phyloP scores from a whole-genome alignment of 176 grass and related monocot species.

The Typha latifolia region DNA sequence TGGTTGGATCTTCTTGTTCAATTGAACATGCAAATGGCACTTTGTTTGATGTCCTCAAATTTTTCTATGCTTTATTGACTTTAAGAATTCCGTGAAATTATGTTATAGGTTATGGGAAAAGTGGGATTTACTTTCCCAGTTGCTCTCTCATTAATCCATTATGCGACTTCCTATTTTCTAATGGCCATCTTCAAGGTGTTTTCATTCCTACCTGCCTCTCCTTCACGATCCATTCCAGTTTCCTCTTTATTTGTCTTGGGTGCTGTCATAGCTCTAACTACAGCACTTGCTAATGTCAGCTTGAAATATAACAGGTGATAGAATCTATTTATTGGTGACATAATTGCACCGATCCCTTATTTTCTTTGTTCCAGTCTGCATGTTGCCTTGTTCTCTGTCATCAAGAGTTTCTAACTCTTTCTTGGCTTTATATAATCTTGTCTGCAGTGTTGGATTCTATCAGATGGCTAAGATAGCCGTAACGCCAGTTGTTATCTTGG shows the following conservation, averaged over 20 bases:
- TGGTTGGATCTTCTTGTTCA: conserved; percentile 36
- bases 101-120: conserved; percentile 70
- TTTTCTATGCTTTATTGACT: background rate
- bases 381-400: background rate
- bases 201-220: conserved; percentile 69
- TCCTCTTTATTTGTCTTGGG: conserved; percentile 84
- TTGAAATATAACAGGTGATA: conserved; percentile 95
- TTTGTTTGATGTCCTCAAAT: background rate
- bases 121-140: conserved; percentile 94
- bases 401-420: background rate
- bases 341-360: conserved; percentile 3
- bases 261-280: conserved; percentile 93
- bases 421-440: conserved; percentile 19
- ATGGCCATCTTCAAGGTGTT: conserved; percentile 74
- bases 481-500: conserved; percentile 78
- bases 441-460: conserved; percentile 95
- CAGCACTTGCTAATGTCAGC: conserved; percentile 92
- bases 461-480: conserved; percentile 99
- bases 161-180: conserved; percentile 56
- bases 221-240: conserved; percentile 78
- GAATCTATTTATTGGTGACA: conserved; percentile 7
- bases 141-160: conserved; percentile 84
- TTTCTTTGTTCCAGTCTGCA: background rate
- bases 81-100: conserved; percentile 3
- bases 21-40: background rate